Percentiles rank a stretch among this genome's conserved stretches.
phyloP scores from a whole-genome alignment of 805 yeast species.

The Clavispora santaluciae region DNA sequence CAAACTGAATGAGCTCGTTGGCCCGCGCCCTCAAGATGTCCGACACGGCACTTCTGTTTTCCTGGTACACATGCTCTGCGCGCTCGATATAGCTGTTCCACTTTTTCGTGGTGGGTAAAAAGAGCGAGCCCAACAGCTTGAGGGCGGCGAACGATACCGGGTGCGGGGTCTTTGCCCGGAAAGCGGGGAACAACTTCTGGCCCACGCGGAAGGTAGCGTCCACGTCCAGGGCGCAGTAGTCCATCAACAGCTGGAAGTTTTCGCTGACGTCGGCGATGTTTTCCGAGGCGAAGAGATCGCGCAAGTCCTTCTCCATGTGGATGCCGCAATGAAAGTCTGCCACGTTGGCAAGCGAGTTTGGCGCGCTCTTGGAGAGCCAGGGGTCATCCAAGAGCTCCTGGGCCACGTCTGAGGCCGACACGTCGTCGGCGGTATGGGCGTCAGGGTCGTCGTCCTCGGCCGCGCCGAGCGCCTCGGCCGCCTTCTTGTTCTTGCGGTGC shows the following conservation, averaged over 20 bases:
- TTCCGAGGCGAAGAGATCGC: slow-evolving; percentile 59
- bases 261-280: slow-evolving; percentile 51
- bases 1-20: slow-evolving; percentile 44
- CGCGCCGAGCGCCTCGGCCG: slow-evolving; percentile 9
- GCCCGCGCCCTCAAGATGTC: slow-evolving; percentile 56
- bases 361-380: slow-evolving; percentile 74
- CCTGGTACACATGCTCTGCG: slow-evolving; percentile 65
- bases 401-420: slow-evolving; percentile 21
- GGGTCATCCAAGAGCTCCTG: slow-evolving; percentile 57
- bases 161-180: slow-evolving; percentile 71
- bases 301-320: slow-evolving; percentile 55
- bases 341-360: slow-evolving; percentile 76
- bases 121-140: slow-evolving; percentile 63
- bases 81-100: slow-evolving; percentile 72
- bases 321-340: slow-evolving; percentile 74
- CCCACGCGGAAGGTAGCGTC: slow-evolving; percentile 67
- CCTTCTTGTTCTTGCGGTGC: slow-evolving; percentile 40
- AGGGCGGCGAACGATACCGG: slow-evolving; percentile 92
- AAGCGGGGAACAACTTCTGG: slow-evolving; percentile 63
- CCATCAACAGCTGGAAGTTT: slow-evolving; percentile 57
- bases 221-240: slow-evolving; percentile 86
- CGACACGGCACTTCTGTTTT: slow-evolving; percentile 53
- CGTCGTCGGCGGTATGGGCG: slow-evolving; percentile 6
- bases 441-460: slow-evolving; percentile 15
- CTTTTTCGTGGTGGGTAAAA: slow-evolving; percentile 67